These are phyloP conservation scores for Vitis hybrid DNA, from an alignment of 177 flowering plant genomes.

Conservation along the genomic window DNA sequence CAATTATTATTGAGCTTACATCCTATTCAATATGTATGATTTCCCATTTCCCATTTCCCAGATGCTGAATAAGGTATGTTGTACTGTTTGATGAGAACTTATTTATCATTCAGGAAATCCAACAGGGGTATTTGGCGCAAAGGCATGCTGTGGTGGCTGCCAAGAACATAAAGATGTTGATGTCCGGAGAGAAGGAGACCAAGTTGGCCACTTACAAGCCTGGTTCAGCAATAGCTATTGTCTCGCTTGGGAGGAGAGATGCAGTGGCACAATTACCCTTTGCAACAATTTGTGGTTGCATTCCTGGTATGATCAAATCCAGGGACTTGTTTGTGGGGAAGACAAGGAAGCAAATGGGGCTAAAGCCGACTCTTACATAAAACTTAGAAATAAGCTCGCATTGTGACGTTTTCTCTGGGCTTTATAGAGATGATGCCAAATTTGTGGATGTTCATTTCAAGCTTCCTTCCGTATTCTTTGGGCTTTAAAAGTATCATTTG, in stretches of 20 bases:
- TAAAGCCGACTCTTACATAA: not conserved
- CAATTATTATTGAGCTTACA: too few species aligned
- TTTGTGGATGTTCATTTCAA: too few species aligned
- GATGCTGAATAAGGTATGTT: too few species aligned
- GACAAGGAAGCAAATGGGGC: conserved; percentile 60
- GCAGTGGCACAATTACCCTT: conserved; percentile 75
- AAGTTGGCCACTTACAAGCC: conserved; percentile 57
- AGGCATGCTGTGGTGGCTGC: conserved; percentile 65
- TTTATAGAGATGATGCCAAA: too few species aligned
- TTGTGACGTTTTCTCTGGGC: too few species aligned
- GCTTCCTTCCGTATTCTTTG: too few species aligned
- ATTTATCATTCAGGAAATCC: conserved; percentile 46
- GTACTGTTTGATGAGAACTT: too few species aligned
- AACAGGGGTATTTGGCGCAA: conserved; percentile 73
- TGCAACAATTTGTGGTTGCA: conserved; percentile 49
- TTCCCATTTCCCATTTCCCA: too few species aligned
- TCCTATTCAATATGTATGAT: too few species aligned
- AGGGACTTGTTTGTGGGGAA: conserved; percentile 77
- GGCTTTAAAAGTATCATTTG: too few species aligned
- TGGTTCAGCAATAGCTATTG: conserved; percentile 37
- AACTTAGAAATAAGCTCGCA: too few species aligned
- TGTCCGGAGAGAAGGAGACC: conserved; percentile 48
- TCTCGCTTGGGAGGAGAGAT: conserved; percentile 74
- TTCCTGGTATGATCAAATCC: conserved; percentile 83
- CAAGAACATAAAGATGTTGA: conserved; percentile 64